Evolutionary conservation across 2,329 filamentous ascomycete species (phyloP).

Genomic region (Whalleya microplaca): DNA sequence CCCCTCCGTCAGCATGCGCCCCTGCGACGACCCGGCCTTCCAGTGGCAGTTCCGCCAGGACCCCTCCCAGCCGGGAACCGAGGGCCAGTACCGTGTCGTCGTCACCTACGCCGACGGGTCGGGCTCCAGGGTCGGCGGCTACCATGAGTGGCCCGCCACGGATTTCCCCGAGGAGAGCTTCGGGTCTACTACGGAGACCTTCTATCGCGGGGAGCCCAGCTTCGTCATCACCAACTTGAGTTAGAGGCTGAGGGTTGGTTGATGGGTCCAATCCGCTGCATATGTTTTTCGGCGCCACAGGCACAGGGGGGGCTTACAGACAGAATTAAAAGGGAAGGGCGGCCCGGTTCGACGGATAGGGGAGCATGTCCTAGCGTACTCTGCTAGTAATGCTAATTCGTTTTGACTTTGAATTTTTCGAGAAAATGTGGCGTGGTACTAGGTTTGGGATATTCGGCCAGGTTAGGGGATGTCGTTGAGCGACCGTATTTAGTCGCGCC

Average conservation of each 20-base stretch:
- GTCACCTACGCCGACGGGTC: conserved; percentile 24
- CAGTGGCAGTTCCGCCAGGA: conserved; percentile 34
- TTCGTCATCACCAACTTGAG: conserved; percentile 26
- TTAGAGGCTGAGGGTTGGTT: neutral
- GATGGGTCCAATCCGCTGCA: too few relatives aligned
- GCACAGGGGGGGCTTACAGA: too few relatives aligned
- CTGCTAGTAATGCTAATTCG: too few relatives aligned
- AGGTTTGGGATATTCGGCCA: too few relatives aligned
- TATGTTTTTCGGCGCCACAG: too few relatives aligned
- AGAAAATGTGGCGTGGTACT: too few relatives aligned
- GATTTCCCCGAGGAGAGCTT: conserved; percentile 24
- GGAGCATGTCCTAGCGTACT: too few relatives aligned
- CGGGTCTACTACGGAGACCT: conserved; percentile 22
- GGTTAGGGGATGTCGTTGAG: too few relatives aligned
- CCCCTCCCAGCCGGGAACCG: conserved; percentile 26
- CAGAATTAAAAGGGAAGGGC: too few relatives aligned
- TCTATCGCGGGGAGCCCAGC: conserved; percentile 27
- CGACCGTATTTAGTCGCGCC: too few relatives aligned
- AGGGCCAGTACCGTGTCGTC: conserved; percentile 31
- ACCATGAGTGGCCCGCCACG: conserved; percentile 30
- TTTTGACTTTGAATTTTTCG: too few relatives aligned
- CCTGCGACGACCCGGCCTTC: conserved; percentile 28
- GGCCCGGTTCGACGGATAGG: too few relatives aligned
- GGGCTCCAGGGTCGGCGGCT: conserved; percentile 17
- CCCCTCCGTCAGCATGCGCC: conserved; percentile 19